These are phyloP conservation scores for Phytophthora agathidicida DNA, from an alignment of 352 stramenopile genomes.

Conservation along the genomic window DNA sequence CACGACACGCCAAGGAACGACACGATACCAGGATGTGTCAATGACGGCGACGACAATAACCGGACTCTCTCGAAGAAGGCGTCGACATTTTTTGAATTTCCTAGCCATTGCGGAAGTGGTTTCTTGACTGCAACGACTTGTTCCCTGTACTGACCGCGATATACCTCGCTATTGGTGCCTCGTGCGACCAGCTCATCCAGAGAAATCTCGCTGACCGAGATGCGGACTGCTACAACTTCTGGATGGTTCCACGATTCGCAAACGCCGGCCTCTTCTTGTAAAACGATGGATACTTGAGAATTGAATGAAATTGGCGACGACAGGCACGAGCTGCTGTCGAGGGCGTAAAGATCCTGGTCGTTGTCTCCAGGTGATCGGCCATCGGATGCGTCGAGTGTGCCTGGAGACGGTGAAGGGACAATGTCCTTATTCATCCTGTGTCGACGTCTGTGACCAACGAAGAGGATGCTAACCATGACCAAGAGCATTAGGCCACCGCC, in stretches of 20 bases:
- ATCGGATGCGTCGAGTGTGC: conserved; percentile 17
- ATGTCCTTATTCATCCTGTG: conserved; percentile 20
- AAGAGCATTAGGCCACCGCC: conserved; percentile 24
- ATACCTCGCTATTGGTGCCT: conserved; percentile 68
- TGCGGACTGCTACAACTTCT: conserved; percentile 21
- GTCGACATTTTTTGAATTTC: conserved; percentile 41
- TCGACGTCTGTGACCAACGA: conserved; percentile 25
- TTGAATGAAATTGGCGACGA: conserved; percentile 28
- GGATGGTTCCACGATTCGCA: conserved; percentile 35
- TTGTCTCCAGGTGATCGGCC: conserved; percentile 6
- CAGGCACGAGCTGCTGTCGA: conserved; percentile 22
- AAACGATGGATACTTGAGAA: conserved; percentile 16
- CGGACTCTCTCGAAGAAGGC: conserved; percentile 54
- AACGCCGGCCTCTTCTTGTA: conserved; percentile 3
- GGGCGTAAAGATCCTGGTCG: conserved; percentile 19
- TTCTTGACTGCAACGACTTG: conserved; percentile 66
- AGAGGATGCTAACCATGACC: conserved; percentile 25
- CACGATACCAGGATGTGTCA: conserved; percentile 55
- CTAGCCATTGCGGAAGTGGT: conserved; percentile 51
- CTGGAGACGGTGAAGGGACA: conserved; percentile 7
- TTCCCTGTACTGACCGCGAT: conserved; percentile 44
- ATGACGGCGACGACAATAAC: conserved; percentile 38
- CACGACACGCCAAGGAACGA: conserved; percentile 58
- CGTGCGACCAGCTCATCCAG: conserved; percentile 33
- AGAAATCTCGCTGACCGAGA: conserved; percentile 28